Percentiles rank a stretch among this genome's conserved stretches.
Evolutionary conservation across 495 filamentous ascomycete species (phyloP).

Genomic region (Xylaria sp.): DNA sequence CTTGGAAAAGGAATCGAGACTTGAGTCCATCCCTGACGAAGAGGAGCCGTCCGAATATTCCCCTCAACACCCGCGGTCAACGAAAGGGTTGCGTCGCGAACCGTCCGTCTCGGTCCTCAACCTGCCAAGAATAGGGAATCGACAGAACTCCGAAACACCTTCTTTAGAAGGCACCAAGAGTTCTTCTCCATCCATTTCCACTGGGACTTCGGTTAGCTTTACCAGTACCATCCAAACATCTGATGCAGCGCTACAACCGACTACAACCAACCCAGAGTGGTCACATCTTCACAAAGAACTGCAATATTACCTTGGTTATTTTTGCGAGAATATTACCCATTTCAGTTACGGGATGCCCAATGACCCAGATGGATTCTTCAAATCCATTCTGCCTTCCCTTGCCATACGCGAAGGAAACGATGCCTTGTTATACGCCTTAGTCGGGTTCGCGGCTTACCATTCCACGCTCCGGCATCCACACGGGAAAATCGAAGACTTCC

Average conservation of each 20-base stretch:
- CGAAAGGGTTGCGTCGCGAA: constrained; percentile 48
- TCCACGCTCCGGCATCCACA: constrained; percentile 70
- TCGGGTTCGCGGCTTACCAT: constrained; percentile 92
- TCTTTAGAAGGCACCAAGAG: constrained; percentile 57
- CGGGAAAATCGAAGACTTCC: constrained; percentile 78
- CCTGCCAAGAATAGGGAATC: constrained; percentile 39
- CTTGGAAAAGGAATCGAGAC: constrained; percentile 54
- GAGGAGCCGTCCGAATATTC: constrained; percentile 54
- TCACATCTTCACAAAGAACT: constrained; percentile 68
- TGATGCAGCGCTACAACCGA: constrained; percentile 35
- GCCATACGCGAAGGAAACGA: constrained; percentile 73
- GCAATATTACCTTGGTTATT: constrained; percentile 80
- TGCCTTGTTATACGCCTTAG: constrained; percentile 84
- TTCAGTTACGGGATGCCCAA: constrained; percentile 82
- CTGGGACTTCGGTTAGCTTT: constrained; percentile 43
- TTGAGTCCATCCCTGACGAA: constrained; percentile 73
- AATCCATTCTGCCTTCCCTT: constrained; percentile 69
- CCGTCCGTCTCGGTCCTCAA: constrained; percentile 53
- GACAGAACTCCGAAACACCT: constrained; percentile 59
- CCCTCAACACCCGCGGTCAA: constrained; percentile 44
- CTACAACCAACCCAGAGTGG: constrained; percentile 47
- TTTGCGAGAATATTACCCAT: constrained; percentile 73
- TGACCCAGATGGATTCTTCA: constrained; percentile 73
- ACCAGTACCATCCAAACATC: constrained; percentile 40
- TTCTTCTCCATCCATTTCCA: constrained; percentile 57